Evolutionary conservation across 495 filamentous ascomycete genomes (phyloP).

Genomic region (Aspergillus nidulans): DNA sequence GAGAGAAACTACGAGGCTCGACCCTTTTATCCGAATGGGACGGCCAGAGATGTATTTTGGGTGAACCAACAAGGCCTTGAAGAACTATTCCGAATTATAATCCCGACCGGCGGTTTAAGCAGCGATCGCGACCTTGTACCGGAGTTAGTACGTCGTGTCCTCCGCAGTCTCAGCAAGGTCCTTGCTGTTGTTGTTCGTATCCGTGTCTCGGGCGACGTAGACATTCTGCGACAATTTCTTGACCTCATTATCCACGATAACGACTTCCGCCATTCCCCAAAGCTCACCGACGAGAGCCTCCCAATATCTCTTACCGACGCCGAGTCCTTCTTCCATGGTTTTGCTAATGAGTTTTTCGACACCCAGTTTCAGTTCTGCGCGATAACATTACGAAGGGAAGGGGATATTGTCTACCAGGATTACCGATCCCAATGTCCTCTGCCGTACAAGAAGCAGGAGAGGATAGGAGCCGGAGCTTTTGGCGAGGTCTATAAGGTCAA

Average conservation of each 20-base stretch:
- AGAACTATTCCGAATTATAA: not conserved
- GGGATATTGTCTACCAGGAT: constrained; percentile 9
- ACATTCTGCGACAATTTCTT: not conserved
- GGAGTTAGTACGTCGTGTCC: not conserved
- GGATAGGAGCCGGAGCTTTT: constrained; percentile 12
- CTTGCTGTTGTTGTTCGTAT: not conserved
- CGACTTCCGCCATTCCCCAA: not conserved
- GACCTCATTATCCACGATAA: constrained; percentile 3
- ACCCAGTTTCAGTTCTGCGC: constrained; percentile 19
- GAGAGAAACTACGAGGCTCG: not conserved
- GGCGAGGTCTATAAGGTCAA: constrained; percentile 16
- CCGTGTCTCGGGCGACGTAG: not conserved
- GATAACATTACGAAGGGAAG: constrained; percentile 9
- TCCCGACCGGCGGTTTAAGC: not conserved
- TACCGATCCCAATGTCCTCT: constrained; percentile 8
- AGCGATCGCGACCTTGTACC: not conserved
- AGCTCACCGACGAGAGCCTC: constrained; percentile 5
- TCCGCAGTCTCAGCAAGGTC: not conserved
- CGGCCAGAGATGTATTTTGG: constrained; percentile 6
- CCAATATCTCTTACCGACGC: constrained; percentile 1
- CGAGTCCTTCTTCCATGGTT: constrained; percentile 2
- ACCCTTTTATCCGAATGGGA: constrained; percentile 5
- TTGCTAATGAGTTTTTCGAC: constrained; percentile 7
- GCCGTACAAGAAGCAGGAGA: constrained; percentile 13
- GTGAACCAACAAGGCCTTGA: not conserved